Base-by-base conservation (phyloP, 1,284 basidiomycete genomes). In the Irpex sp. region DNA sequence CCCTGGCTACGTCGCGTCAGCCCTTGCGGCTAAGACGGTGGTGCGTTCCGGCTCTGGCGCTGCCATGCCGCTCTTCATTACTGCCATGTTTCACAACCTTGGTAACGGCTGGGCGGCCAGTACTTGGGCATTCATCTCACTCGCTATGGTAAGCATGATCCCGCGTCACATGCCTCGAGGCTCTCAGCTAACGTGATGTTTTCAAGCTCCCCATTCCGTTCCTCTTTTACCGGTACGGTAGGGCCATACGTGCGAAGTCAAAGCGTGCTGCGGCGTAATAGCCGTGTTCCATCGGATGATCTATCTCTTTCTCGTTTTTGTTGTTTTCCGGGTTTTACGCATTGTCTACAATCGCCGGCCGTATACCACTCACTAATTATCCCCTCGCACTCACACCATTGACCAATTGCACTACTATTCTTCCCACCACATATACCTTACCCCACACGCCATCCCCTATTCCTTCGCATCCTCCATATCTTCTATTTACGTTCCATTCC, bases 21-120 rank as follows among this genome's bases (percentile, higher is more conserved):
- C 90, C 1, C 84, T 92, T 51, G 86, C 90, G 0, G 88, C 87
- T 7, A 91, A 89, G 73, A 91, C 88, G 0, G 79, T 92, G 65
- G 73, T 87, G 54, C 85, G 90, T 56, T 88, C 85, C 0, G 82
- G 82, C 0, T 79, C 85, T 5, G 89, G 85, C 9, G 86, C 88
- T 0, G 83, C 85, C 0, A 90, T 92, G 79, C 89, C 89, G 8
- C 76, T 92, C 5, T 91, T 91, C 75, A 87, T 75, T 67, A 73
- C 73, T 38, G 72, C 73, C 52, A 81, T 85, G 78, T 84, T 81
- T 74, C 72, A 78, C 48, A 75, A 74, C 38, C 74, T 84, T 47
- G 81, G 82, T 13, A 77, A 80, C 37, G 77, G 81, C 65, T 85
- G 83, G 83, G 82, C 80, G 3, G 76, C 80, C 44, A 81, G 81